phyloP scores from a whole-genome alignment of 2,329 filamentous ascomycete genomes.

The Venturia oleaginea region DNA sequence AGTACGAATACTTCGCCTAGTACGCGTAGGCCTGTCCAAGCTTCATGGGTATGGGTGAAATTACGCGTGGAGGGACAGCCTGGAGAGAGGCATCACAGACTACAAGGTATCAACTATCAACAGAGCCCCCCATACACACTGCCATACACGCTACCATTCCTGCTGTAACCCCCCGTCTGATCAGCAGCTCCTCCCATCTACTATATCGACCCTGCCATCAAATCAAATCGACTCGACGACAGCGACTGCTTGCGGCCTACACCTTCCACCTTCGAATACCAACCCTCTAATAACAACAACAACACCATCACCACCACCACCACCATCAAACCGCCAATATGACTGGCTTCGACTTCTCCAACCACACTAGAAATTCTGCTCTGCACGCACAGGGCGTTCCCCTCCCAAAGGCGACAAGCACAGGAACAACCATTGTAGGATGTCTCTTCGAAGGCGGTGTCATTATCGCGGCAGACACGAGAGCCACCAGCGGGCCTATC shows the following conservation, averaged over 20 bases:
- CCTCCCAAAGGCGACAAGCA: conserved; percentile 94
- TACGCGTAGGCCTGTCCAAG: too few species aligned
- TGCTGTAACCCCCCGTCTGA: background rate
- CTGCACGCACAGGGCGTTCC: conserved; percentile 90
- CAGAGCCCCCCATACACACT: too few species aligned
- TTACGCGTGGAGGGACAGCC: too few species aligned
- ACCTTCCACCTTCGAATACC: background rate
- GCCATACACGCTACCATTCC: too few species aligned
- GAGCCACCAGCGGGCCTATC: conserved; percentile 94
- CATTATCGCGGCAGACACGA: conserved; percentile 95
- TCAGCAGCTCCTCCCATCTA: background rate
- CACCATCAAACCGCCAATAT: conserved; percentile 48
- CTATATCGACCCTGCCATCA: background rate
- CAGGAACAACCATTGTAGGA: conserved; percentile 96
- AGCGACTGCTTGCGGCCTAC: background rate
- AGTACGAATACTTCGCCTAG: background rate
- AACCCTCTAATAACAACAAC: background rate
- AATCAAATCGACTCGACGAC: background rate
- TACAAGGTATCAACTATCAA: background rate
- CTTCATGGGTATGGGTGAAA: too few species aligned
- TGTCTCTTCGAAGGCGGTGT: conserved; percentile 95
- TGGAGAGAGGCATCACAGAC: too few species aligned
- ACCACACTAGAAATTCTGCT: conserved; percentile 98
- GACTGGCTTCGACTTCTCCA: conserved; percentile 98
- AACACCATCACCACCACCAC: too few species aligned